Evolutionary conservation across 2,329 filamentous ascomycete species (phyloP), one percentile per base, ranked within the genome.

Genomic region (Dactylonectria macrodidyma): DNA sequence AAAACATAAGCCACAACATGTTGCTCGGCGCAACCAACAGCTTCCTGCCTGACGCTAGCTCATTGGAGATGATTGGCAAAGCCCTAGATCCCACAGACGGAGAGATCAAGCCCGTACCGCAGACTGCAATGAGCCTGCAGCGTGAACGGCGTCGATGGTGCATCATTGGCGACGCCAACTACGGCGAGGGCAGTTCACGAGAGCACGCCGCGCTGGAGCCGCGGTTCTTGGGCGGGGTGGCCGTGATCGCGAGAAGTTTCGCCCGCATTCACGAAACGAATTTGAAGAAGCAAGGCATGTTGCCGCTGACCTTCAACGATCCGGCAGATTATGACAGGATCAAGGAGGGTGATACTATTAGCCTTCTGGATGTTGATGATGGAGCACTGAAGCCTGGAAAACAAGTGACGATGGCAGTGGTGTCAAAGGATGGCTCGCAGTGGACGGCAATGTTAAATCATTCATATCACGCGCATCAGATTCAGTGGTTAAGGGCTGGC

Each of bases 241-340:
- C 93, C 73, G 93, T 96, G 82, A 93, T 96, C 78, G 91, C 89
- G 80, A 90, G 91, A 82, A 91, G 89, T 69, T 96, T 97, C 82
- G 94, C 94, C 76, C 92, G 93, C 88, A 96, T 96, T 78, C 93
- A 96, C 87, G 94, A 96, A 87, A 95, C 94, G 81, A 96, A 96
- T 86, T 86, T 97, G 82, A 96, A 96, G 91, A 96, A 96, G 89
- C 93, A 95, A 86, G 76, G 71, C 1, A 75, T 78, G 72, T 66
- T 78, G 14, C 71, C 76, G 75, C 85, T 95, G 72, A 94, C 91
- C 67, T 94, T 95, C 84, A 81, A 86, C 62, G 87, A 94, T 78
- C 90, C 91, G 61, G 90, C 86, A 76, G 92, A 94, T 79, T 95
- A 95, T 80, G 92, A 94, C 78, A 93, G 89, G 85, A 93, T 95